Percentiles rank a stretch among this genome's conserved stretches.
Evolutionary conservation across 2,329 filamentous ascomycete species (phyloP).

Genomic region (Lasiodiplodia citricola): DNA sequence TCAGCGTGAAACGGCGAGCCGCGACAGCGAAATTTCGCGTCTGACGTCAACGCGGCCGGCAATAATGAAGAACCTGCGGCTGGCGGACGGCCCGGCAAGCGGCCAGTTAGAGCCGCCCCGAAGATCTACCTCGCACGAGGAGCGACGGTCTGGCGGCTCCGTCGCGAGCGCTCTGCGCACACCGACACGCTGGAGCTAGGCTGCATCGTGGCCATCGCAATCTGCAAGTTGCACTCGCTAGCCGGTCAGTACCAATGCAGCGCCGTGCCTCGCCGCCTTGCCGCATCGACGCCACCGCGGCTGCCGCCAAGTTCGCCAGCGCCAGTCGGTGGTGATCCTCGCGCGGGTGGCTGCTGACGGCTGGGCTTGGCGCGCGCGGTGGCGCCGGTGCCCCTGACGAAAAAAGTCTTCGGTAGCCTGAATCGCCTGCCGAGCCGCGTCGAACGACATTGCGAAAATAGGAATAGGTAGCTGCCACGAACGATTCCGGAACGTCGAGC

Average conservation of each 20-base stretch:
- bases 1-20: conserved; percentile 4
- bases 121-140: conserved; percentile 2
- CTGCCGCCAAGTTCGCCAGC: neutral
- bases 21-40: neutral
- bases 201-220: conserved; percentile 5
- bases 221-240: conserved; percentile 6
- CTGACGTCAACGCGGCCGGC: conserved; percentile 7
- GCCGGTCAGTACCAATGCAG: conserved; percentile 11
- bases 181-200: conserved; percentile 10
- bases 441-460: conserved; percentile 7
- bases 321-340: conserved; percentile 15
- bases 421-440: conserved; percentile 14
- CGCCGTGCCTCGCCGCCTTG: conserved; percentile 2
- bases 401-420: conserved; percentile 17
- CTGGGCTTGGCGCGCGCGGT: conserved; percentile 10
- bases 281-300: neutral
- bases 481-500: conserved; percentile 4
- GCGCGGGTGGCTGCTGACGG: conserved; percentile 9
- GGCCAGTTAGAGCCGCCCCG: neutral
- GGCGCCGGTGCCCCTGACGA: conserved; percentile 15
- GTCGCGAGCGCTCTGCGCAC: neutral
- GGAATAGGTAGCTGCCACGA: neutral
- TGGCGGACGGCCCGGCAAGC: conserved; percentile 3
- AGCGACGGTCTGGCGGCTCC: conserved; percentile 9
- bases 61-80: neutral